phyloP scores from a whole-genome alignment of 177 flowering plant species.

The Vitis hybrid region DNA sequence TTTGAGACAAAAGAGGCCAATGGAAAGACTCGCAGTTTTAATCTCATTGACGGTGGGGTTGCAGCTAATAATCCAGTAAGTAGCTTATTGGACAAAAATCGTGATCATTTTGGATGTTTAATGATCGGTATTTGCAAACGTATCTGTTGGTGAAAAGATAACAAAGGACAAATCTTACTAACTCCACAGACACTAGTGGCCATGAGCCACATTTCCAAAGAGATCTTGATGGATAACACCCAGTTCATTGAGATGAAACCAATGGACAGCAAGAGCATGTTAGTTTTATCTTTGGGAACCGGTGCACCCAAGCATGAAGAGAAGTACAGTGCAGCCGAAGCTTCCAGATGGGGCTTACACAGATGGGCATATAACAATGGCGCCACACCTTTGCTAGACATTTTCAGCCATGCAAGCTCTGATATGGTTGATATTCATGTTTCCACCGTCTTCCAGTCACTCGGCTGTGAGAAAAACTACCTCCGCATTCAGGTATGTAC shows the following conservation, averaged over 20 bases:
- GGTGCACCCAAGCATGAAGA: slow-evolving; percentile 32
- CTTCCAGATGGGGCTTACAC: slow-evolving; percentile 42
- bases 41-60: slow-evolving; percentile 17
- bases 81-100: not conserved
- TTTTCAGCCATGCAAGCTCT: slow-evolving; percentile 32
- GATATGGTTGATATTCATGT: slow-evolving; percentile 59
- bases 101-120: not conserved
- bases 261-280: slow-evolving; percentile 17
- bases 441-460: slow-evolving; percentile 35
- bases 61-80: slow-evolving; percentile 25
- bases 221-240: slow-evolving; percentile 17
- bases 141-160: too few relatives aligned
- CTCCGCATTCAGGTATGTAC: slow-evolving; percentile 45
- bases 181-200: slow-evolving; percentile 18
- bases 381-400: slow-evolving; percentile 38
- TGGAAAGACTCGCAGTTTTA: slow-evolving; percentile 10
- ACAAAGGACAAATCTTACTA: too few relatives aligned
- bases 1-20: slow-evolving; percentile 10
- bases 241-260: slow-evolving; percentile 18
- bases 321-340: slow-evolving; percentile 31
- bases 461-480: slow-evolving; percentile 26
- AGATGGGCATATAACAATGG: slow-evolving; percentile 37
- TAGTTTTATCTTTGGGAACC: slow-evolving; percentile 50
- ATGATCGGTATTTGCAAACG: not conserved
- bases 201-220: slow-evolving; percentile 25